Percentiles rank a stretch among this genome's conserved stretches.
Evolutionary conservation across 805 yeast species (phyloP).

Genomic region (Saturnispora halmiae): DNA sequence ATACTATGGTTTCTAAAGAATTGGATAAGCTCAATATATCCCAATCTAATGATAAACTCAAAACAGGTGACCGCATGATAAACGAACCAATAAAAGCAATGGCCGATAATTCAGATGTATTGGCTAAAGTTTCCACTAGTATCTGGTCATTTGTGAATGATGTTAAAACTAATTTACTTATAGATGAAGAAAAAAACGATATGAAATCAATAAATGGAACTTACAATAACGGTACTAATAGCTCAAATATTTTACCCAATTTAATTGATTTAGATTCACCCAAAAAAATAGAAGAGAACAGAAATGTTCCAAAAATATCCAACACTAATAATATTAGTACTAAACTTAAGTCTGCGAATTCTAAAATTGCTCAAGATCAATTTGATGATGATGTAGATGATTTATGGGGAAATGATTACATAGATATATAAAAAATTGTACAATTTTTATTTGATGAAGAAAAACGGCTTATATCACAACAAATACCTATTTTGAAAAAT

Average conservation of each 20-base stretch:
- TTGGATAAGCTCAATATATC: constrained; percentile 44
- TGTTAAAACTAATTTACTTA: constrained; percentile 30
- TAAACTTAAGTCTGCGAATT: constrained; percentile 4
- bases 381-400: constrained; percentile 19
- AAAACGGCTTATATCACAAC: too few relatives aligned
- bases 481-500: too few relatives aligned
- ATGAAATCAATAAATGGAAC: too few relatives aligned
- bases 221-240: too few relatives aligned
- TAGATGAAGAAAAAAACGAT: constrained; percentile 14
- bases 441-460: too few relatives aligned
- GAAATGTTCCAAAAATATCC: background rate
- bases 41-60: too few relatives aligned
- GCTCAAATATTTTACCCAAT: background rate
- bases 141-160: constrained; percentile 46
- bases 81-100: constrained; percentile 20
- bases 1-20: constrained; percentile 55
- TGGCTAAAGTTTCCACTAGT: constrained; percentile 33
- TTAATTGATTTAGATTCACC: constrained; percentile 8
- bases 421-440: constrained; percentile 12
- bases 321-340: background rate
- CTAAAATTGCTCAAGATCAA: constrained; percentile 3
- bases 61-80: constrained; percentile 9
- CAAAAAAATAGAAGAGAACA: too few relatives aligned
- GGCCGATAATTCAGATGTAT: constrained; percentile 24
- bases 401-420: constrained; percentile 21